These are phyloP conservation scores for Saccharomyces hybrid DNA, from an alignment of 1,139 yeast genomes.

Conservation along the genomic window DNA sequence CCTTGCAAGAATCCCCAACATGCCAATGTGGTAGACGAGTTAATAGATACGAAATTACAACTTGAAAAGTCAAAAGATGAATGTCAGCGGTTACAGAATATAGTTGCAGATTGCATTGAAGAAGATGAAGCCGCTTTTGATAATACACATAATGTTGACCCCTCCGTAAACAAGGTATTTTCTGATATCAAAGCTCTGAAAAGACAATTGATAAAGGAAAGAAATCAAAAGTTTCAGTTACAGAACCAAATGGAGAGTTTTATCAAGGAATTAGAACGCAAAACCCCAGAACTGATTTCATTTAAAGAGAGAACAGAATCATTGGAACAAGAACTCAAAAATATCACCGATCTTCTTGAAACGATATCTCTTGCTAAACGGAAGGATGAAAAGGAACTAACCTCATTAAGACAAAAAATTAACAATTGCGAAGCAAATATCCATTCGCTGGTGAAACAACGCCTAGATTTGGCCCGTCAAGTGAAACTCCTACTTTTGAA, in stretches of 20 bases:
- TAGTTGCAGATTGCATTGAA: slow-evolving; percentile 24
- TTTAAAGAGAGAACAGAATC: slow-evolving; percentile 48
- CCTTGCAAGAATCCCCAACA: slow-evolving; percentile 15
- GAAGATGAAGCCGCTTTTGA: neutral
- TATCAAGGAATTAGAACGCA: slow-evolving; percentile 66
- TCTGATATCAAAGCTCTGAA: slow-evolving; percentile 54
- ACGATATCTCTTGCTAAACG: slow-evolving; percentile 35
- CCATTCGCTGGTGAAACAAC: slow-evolving; percentile 45
- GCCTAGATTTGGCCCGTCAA: slow-evolving; percentile 72
- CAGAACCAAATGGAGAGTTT: slow-evolving; percentile 65
- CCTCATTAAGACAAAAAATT: slow-evolving; percentile 27
- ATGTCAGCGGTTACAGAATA: slow-evolving; percentile 38
- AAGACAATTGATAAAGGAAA: slow-evolving; percentile 61
- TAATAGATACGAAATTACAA: slow-evolving; percentile 38
- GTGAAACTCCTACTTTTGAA: slow-evolving; percentile 51
- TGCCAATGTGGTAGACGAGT: slow-evolving; percentile 13
- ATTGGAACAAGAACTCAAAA: slow-evolving; percentile 46
- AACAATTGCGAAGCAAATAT: slow-evolving; percentile 36
- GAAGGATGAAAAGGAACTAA: slow-evolving; percentile 29
- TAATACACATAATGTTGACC: neutral
- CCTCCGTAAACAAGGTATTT: neutral
- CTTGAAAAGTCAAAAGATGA: slow-evolving; percentile 43
- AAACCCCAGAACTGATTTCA: slow-evolving; percentile 69
- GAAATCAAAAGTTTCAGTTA: slow-evolving; percentile 61
- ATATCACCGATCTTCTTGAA: slow-evolving; percentile 43